These are phyloP conservation scores for Xanthoparmelia taractica DNA, from an alignment of 495 filamentous ascomycete species.

Conservation along the genomic window DNA sequence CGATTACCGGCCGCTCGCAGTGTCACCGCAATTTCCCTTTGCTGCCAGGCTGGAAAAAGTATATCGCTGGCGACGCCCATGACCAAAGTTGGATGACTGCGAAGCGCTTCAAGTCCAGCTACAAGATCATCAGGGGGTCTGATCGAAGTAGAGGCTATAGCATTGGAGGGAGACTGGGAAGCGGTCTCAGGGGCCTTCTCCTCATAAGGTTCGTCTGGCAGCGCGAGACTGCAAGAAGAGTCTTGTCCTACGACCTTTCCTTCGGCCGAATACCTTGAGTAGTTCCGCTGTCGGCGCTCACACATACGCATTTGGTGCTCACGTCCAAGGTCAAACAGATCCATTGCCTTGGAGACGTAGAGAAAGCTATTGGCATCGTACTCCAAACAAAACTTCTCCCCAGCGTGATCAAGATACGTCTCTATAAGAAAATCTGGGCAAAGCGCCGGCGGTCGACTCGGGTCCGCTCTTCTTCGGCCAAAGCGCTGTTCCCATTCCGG, in stretches of 20 bases:
- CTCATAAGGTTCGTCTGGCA: constrained; percentile 78
- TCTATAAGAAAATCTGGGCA: constrained; percentile 98
- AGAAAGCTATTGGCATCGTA: constrained; percentile 95
- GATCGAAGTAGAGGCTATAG: constrained; percentile 19
- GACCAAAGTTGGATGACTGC: constrained; percentile 71
- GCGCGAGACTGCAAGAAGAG: constrained; percentile 66
- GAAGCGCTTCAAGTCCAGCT: constrained; percentile 59
- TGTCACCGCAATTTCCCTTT: constrained; percentile 86
- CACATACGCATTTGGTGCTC: constrained; percentile 51
- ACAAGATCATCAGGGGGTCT: constrained; percentile 70
- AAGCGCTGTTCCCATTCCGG: constrained; percentile 98
- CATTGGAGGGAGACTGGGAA: constrained; percentile 22
- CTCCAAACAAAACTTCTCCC: constrained; percentile 97
- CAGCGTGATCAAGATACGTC: constrained; percentile 96
- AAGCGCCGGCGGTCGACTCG: constrained; percentile 75
- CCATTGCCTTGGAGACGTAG: constrained; percentile 98
- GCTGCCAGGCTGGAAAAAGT: constrained; percentile 96
- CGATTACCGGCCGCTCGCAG: constrained; percentile 67
- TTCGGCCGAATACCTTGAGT: constrained; percentile 38
- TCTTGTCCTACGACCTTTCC: constrained; percentile 30
- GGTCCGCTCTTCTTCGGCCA: constrained; percentile 78
- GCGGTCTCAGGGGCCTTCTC: constrained; percentile 53
- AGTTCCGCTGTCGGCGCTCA: constrained; percentile 42
- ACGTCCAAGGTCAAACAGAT: constrained; percentile 85
- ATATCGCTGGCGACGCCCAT: constrained; percentile 96